Percentiles rank a stretch among this genome's conserved stretches.
These are phyloP conservation scores for Domatiomyces globalis DNA, from an alignment of 2,329 filamentous ascomycete genomes.

Conservation along the genomic window DNA sequence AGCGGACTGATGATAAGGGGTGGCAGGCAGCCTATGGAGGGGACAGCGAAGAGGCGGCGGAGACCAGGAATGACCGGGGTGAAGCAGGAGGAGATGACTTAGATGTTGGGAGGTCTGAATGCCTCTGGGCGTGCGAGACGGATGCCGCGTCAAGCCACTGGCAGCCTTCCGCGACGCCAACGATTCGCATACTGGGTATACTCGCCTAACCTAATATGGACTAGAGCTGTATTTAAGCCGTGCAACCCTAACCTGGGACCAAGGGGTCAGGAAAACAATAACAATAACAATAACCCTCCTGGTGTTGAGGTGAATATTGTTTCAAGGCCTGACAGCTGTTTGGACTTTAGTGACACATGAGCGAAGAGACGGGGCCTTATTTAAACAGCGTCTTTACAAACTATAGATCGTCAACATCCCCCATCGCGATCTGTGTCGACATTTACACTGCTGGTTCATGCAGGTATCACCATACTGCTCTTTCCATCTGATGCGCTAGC, in stretches of 20 bases:
- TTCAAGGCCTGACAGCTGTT: no score
- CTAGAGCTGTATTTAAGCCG: neutral
- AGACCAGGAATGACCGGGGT: neutral
- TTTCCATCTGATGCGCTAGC: no score
- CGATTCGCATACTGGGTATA: neutral
- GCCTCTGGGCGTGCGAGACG: neutral
- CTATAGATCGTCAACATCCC: no score
- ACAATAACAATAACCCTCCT: no score
- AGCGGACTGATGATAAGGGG: slow-evolving; percentile 4
- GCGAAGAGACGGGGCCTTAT: no score
- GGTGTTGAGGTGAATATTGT: no score
- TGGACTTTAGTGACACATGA: no score
- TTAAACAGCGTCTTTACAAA: no score
- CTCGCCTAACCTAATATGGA: neutral
- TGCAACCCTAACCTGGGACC: neutral
- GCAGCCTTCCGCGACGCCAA: neutral
- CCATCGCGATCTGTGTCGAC: no score
- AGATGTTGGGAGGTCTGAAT: neutral
- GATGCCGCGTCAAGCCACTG: neutral
- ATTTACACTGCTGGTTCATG: no score
- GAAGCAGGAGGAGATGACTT: neutral
- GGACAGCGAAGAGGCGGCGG: neutral
- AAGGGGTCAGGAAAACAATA: no score
- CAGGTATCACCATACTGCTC: no score
- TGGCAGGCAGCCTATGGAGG: slow-evolving; percentile 3